Evolutionary conservation across 2,329 filamentous ascomycete species (phyloP).

Genomic region (Aspergillus melleus): DNA sequence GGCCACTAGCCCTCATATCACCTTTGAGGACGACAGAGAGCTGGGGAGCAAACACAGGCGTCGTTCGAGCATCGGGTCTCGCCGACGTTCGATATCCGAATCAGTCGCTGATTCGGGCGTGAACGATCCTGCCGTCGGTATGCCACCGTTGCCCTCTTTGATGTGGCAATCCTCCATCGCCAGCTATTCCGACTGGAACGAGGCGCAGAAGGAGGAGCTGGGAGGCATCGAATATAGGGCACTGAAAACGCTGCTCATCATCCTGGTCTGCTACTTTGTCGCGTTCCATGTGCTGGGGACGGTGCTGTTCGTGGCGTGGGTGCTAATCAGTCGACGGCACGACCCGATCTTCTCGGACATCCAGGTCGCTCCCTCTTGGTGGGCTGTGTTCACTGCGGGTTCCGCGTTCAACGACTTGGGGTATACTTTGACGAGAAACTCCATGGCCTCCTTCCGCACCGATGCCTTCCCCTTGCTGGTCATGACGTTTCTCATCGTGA

Average conservation of each 20-base stretch:
- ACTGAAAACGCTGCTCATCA: slow-evolving; percentile 74
- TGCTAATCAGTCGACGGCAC: slow-evolving; percentile 62
- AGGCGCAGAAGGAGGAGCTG: slow-evolving; percentile 86
- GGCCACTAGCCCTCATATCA: slow-evolving; percentile 32
- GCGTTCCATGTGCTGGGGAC: slow-evolving; percentile 75
- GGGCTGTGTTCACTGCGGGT: slow-evolving; percentile 80
- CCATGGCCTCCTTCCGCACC: slow-evolving; percentile 82
- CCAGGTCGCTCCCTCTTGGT: slow-evolving; percentile 71
- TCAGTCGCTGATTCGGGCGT: background rate
- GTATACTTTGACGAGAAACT: slow-evolving; percentile 84
- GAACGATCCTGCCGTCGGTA: slow-evolving; percentile 45
- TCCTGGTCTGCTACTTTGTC: slow-evolving; percentile 75
- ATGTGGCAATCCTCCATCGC: slow-evolving; percentile 88
- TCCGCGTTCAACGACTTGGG: slow-evolving; percentile 91
- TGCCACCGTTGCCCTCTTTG: slow-evolving; percentile 67
- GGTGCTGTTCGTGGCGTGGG: slow-evolving; percentile 74
- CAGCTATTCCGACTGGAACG: slow-evolving; percentile 84
- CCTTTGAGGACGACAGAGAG: slow-evolving; percentile 17
- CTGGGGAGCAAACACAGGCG: slow-evolving; percentile 13
- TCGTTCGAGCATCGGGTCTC: slow-evolving; percentile 22
- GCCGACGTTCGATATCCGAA: slow-evolving; percentile 9
- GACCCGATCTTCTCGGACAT: slow-evolving; percentile 59
- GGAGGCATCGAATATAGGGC: slow-evolving; percentile 93
- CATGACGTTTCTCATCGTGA: slow-evolving; percentile 81
- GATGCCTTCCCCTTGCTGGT: slow-evolving; percentile 72